Evolutionary conservation across 305 asterid species (phyloP), one percentile per base, ranked within the genome.

Genomic region (Fraxinus platypoda): DNA sequence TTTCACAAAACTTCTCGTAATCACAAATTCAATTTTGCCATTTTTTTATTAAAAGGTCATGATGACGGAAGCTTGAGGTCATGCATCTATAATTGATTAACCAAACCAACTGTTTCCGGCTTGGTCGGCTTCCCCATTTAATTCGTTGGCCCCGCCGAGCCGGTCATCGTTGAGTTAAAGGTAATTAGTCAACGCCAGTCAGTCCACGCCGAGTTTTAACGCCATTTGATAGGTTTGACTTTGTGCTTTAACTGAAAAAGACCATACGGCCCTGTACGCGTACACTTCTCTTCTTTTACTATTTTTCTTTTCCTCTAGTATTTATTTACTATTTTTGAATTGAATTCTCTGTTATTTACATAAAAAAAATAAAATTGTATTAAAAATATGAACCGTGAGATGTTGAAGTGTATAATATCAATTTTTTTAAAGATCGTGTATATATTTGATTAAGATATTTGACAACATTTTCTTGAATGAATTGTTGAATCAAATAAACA

Each of bases 111-210:
- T 13, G 38, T 9, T 12, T 30, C 75, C 30, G 41, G 23, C 41
- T 30, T 70, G 75, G 41, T 70, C 12, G 75, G 37, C 37, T 68
- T 66, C 9, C 1, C n/a, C 38, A 68, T 68, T 54, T 26, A 68
- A 68, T 30, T 12, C 21, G 75, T 68, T 6, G 37, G 23, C 21
- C 23, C 19, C 70, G 1, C 38, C 9, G 11, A 6, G 11, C 66
- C 11, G 26, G 2, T 54, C 11, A n/a, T 54, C 11, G 6, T 1
- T 1, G 9, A n/a, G 73, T 3, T 23, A 1, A 15, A 11, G 37
- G 70, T 7, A 74, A 2, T 80, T 23, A 9, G 88, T 86, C 90
- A 86, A 83, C 77, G 80, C 83, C 89, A 49, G 90, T 89, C 91
- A 8, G 82, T 66, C 72, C 76, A 80, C 85, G 89, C 88, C 83